phyloP scores from a whole-genome alignment of 306 rosid species.

The Quercus gilva region DNA sequence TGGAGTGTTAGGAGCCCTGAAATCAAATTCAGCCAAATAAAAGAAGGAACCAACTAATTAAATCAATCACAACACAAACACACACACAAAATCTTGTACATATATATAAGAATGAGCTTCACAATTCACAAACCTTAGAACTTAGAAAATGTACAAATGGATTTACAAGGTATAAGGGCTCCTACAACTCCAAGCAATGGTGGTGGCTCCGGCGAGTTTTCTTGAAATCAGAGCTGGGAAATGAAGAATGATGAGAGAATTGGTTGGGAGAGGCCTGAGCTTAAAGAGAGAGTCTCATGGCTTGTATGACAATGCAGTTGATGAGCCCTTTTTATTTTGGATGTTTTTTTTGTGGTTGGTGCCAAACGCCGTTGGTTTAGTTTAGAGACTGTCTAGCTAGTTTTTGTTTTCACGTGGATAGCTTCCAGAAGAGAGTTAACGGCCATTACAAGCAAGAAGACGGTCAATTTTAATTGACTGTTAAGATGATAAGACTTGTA shows the following conservation, averaged over 20 bases:
- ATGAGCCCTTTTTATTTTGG: conserved; percentile 42
- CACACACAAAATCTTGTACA: neutral
- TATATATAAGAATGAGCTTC: neutral
- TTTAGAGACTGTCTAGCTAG: neutral
- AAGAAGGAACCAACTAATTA: neutral
- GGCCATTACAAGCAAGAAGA: conserved; percentile 39
- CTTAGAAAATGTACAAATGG: conserved; percentile 12
- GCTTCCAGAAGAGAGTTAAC: conserved; percentile 44
- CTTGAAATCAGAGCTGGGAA: neutral
- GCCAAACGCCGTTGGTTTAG: conserved; percentile 46
- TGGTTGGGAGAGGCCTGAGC: conserved; percentile 9
- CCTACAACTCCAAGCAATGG: conserved; percentile 30
- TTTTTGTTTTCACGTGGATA: conserved; percentile 15
- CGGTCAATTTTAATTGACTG: conserved; percentile 19
- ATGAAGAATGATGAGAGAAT: neutral
- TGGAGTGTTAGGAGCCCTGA: conserved; percentile 42
- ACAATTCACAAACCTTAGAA: conserved; percentile 18
- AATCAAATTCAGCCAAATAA: conserved; percentile 5
- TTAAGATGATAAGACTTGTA: neutral
- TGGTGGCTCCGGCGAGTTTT: neutral
- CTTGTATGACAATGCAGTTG: conserved; percentile 41
- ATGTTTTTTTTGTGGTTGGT: conserved; percentile 41
- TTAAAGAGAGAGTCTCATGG: conserved; percentile 9
- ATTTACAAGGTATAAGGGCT: conserved; percentile 29
- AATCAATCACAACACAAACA: neutral